phyloP scores from a whole-genome alignment of 2,329 filamentous ascomycete genomes.

The Hymenoscyphus fraxineus region DNA sequence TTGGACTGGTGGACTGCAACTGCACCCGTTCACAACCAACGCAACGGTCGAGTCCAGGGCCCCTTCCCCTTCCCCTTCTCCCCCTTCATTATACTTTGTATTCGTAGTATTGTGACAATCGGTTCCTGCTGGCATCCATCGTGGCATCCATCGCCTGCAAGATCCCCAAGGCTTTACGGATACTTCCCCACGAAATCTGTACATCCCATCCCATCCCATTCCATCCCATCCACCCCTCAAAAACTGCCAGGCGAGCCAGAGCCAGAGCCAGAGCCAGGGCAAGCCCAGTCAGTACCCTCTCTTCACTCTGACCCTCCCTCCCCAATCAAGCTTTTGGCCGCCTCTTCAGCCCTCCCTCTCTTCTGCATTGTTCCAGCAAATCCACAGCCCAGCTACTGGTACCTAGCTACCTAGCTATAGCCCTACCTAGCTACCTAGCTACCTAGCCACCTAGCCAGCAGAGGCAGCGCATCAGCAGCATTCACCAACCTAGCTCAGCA shows the following conservation, averaged over 20 bases:
- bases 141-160: not conserved
- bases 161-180: not conserved
- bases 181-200: not conserved
- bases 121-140: not conserved
- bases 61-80: conserved; percentile 2
- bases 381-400: not conserved
- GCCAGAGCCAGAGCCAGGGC: not conserved
- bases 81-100: not conserved
- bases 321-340: conserved; percentile 23
- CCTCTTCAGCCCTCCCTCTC: conserved; percentile 2
- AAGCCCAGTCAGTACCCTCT: not conserved
- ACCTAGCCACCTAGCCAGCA: not conserved
- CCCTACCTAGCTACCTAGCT: no score
- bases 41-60: not conserved
- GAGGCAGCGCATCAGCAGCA: no score
- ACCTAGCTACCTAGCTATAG: not conserved
- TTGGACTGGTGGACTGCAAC: no score
- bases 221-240: not conserved
- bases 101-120: not conserved
- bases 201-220: not conserved
- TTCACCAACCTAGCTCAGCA: conserved; percentile 13
- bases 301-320: conserved; percentile 2
- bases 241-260: not conserved
- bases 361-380: not conserved
- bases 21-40: not conserved